A percentile compares a stretch with the other conserved stretches of the same genome.
Evolutionary conservation across 768 basidiomycete species (phyloP).

Genomic region (Terana coerulea): DNA sequence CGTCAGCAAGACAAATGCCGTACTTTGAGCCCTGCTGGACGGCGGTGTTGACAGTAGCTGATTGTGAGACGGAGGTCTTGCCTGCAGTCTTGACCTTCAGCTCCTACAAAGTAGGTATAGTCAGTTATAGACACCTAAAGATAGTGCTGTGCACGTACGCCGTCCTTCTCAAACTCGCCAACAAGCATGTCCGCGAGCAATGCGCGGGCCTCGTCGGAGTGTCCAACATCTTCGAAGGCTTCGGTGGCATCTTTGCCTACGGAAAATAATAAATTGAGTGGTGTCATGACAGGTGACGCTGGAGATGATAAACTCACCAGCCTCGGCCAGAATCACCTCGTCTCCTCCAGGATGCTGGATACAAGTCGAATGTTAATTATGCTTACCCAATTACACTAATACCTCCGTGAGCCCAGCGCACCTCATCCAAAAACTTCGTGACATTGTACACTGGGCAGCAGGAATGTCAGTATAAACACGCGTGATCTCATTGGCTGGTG

Average conservation of each 20-base stretch:
- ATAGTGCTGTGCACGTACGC: slow-evolving; percentile 40
- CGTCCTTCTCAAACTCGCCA: slow-evolving; percentile 75
- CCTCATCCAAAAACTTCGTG: slow-evolving; percentile 94
- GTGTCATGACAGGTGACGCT: slow-evolving; percentile 1
- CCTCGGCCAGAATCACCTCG: slow-evolving; percentile 93
- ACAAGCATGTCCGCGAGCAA: slow-evolving; percentile 76
- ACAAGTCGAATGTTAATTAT: neutral
- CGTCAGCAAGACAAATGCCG: slow-evolving; percentile 22
- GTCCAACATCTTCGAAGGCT: slow-evolving; percentile 98
- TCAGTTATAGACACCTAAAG: neutral
- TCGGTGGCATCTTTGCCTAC: slow-evolving; percentile 94
- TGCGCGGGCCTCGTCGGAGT: slow-evolving; percentile 95
- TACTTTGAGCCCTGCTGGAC: slow-evolving; percentile 71
- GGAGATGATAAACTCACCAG: slow-evolving; percentile 50
- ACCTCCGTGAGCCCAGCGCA: slow-evolving; percentile 29
- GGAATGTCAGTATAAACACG: slow-evolving; percentile 14
- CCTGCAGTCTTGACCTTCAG: slow-evolving; percentile 48
- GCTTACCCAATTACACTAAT: neutral
- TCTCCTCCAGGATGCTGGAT: slow-evolving; percentile 93
- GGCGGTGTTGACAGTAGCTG: slow-evolving; percentile 35
- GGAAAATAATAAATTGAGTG: neutral
- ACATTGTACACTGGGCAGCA: slow-evolving; percentile 78
- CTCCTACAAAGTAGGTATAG: slow-evolving; percentile 31
- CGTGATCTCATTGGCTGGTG: slow-evolving; percentile 5
- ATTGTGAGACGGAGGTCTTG: slow-evolving; percentile 41